Base-by-base conservation (phyloP, 2,329 filamentous ascomycete genomes). In the Elsinoe australis region DNA sequence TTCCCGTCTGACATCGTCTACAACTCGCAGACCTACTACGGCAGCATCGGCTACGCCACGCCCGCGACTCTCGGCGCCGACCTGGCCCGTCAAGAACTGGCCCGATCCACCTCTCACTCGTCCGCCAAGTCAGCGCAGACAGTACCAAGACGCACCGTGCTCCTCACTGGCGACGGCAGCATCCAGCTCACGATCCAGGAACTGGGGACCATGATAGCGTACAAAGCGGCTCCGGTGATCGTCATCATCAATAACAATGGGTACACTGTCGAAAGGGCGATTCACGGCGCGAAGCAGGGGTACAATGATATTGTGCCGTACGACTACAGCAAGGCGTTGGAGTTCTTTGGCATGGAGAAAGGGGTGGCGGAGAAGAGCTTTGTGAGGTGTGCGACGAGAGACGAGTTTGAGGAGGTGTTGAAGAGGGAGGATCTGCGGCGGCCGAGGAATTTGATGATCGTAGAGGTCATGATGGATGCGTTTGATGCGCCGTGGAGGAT, bases 141-240 rank as follows among this genome's bases (percentile, higher is more conserved):
- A n/a, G 22, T 18, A 1, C 32, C 32, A 12, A 12, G 9, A 4
- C 19, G 77, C 52, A 72, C 84, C 51, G 75, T 82, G 53, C 75
- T 84, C 65, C 71, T 79, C 52, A 78, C 78, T 29, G 77, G 77
- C 7, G 79, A 82, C 47, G 79, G 79, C 4, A 76, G 73, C 52
- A 70, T 82, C 51, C 77, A 79, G 58, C 73, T 82, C 66, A 80
- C 75, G 0, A 72, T 67, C 0, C 77, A 80, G 57, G 87, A 92
- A 66, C 62, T 94, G 54, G 85, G 70, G 18, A 74, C 72, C 2
- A 77, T 78, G 21, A 73, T 79, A 53, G 67, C 67, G 12, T 67
- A 74, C 48, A 66, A 69, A 3, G 65, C 78, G 17, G 66, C 74
- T 29, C 67, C 74, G 3, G 64, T 70, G 2, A 63, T 73, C 15